Conservation (phyloP, 352 stramenopile genomes). For the Pythium aquatile region DNA sequence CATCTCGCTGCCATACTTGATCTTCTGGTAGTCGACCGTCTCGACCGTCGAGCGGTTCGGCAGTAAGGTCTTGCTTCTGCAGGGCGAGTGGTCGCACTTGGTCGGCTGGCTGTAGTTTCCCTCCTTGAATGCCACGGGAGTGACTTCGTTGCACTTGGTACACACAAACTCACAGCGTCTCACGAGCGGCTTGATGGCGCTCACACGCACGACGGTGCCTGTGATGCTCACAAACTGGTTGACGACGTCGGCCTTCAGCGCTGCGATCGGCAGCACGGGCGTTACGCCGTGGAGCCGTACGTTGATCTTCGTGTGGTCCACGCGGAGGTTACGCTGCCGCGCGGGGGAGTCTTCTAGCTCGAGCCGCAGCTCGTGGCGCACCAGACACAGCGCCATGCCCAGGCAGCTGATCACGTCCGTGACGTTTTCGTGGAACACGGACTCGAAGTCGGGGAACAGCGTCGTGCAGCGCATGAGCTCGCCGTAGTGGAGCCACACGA, state of each 20-base stretch:
- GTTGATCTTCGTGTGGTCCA: constrained; percentile 39
- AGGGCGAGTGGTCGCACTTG: constrained; percentile 43
- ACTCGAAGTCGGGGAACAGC: constrained; percentile 30
- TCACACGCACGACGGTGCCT: constrained; percentile 59
- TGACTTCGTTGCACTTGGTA: constrained; percentile 46
- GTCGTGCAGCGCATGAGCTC: constrained; percentile 29
- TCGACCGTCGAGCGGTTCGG: constrained; percentile 59
- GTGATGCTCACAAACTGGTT: constrained; percentile 49
- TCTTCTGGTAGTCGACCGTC: constrained; percentile 76
- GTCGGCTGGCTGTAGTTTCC: constrained; percentile 54
- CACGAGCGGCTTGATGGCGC: constrained; percentile 58
- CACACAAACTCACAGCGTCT: constrained; percentile 65
- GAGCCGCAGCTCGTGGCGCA: constrained; percentile 32
- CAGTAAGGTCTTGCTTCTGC: constrained; percentile 46
- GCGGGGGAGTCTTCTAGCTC: constrained; percentile 33
- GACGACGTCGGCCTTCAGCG: constrained; percentile 51
- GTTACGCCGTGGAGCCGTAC: constrained; percentile 47
- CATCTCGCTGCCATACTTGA: constrained; percentile 19
- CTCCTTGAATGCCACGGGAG: constrained; percentile 41
- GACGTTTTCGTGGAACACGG: constrained; percentile 30
- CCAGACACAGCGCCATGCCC: constrained; percentile 37
- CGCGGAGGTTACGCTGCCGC: constrained; percentile 24
- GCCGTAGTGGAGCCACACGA: constrained; percentile 31
- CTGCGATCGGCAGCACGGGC: constrained; percentile 39
- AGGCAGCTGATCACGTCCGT: constrained; percentile 33